A percentile compares a stretch with the other conserved stretches of the same genome.
These are phyloP conservation scores for Botrytis fabae DNA, from an alignment of 2,329 filamentous ascomycete genomes.

Conservation along the genomic window DNA sequence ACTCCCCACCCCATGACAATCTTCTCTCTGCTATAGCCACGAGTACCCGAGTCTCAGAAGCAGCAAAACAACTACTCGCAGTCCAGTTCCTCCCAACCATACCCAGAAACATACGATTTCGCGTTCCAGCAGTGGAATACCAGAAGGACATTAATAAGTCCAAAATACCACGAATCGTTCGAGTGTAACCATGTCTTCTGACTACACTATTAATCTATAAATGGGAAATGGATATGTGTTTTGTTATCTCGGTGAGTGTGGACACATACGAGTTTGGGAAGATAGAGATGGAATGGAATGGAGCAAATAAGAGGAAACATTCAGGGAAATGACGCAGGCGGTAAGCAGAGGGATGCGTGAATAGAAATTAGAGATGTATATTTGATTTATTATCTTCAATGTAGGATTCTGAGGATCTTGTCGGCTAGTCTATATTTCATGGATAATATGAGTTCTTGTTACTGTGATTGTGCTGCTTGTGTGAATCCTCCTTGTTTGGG, in stretches of 20 bases:
- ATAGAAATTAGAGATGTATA: background rate
- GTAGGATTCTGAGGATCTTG: background rate
- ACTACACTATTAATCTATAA: background rate
- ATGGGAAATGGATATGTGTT: background rate
- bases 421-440: background rate
- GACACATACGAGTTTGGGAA: background rate
- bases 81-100: background rate
- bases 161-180: background rate
- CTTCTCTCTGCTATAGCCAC: background rate
- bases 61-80: background rate
- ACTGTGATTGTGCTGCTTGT: background rate
- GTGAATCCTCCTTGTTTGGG: background rate
- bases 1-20: background rate
- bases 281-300: background rate
- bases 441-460: too few species aligned
- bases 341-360: background rate
- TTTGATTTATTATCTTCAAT: background rate
- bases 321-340: background rate
- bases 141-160: background rate
- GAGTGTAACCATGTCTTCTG: background rate
- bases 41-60: background rate
- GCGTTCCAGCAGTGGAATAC: background rate
- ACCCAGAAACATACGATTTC: background rate
- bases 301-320: background rate
- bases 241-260: background rate